Evolutionary conservation across 2,329 filamentous ascomycete genomes (phyloP), one percentile per base, ranked within the genome.

Genomic region (Phaeophleospora eucalypticola): DNA sequence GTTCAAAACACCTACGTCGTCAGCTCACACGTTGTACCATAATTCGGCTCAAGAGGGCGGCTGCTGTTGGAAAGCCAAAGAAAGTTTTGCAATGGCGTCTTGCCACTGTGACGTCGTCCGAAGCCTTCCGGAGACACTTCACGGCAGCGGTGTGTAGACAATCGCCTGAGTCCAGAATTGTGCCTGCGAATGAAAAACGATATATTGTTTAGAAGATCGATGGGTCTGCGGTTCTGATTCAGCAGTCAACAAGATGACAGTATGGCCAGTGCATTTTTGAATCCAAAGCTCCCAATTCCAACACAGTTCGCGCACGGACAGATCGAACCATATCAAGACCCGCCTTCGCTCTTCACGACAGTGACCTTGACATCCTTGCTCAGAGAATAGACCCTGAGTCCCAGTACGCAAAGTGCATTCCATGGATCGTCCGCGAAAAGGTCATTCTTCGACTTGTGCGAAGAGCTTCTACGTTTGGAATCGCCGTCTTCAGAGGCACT

Each of bases 331-430:
- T 29, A 32, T 41, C 42, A 48, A 17, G 43, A 46, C 38, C 67
- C 59, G 18, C 70, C 63, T 38, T 69, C 64, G 6, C 71, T 68
- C 43, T 69, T 72, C n/a, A 78, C 65, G 7, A 81, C 77, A 52
- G 75, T 70, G 15, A 83, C 71, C 2, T 67, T 71, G 29, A 81
- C 70, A 20, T 70, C 68, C 0, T 78, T 74, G 49, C 77, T 72
- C 42, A 52, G 44, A 8, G 72, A 75, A 57, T 80, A 82, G 0
- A 83, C 78, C 4, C 78, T 68, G 21, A 83, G 61, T 0, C 80
- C 80, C 3, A 82, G 72, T 14, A 82, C 78, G 51, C 77, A 80
- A 1, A 81, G 71, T 0, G 80, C 80, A 56, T 82, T 81, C 80
- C 80, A 83, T 0, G 78, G 78, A 49, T 77, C 73, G 15, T 68